Percentiles rank a stretch among this genome's conserved stretches.
phyloP scores from a whole-genome alignment of 257 asterid genomes.

The Penstemon barbatus region DNA sequence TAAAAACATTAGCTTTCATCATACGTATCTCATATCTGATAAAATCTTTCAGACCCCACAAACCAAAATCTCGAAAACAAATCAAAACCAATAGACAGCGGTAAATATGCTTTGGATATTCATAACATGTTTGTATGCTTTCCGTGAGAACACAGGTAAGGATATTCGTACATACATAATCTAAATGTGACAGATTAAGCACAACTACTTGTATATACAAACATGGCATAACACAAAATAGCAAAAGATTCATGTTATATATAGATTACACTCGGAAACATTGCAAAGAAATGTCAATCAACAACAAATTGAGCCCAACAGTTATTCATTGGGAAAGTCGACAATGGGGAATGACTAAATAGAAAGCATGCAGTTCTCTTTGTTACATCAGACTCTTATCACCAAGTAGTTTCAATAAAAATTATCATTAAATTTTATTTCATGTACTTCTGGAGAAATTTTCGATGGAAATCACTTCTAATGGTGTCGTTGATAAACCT shows the following conservation, averaged over 20 bases:
- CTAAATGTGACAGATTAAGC: neutral
- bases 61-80: no score
- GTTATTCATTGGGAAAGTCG: neutral
- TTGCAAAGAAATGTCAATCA: conserved; percentile 12
- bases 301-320: conserved; percentile 17
- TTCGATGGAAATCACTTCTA: conserved; percentile 79
- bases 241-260: conserved; percentile 7
- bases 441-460: conserved; percentile 80
- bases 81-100: no score
- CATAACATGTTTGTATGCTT: neutral
- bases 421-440: conserved; percentile 31
- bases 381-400: neutral
- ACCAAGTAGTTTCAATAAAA: neutral
- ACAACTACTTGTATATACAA: neutral
- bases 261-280: conserved; percentile 13
- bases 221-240: neutral
- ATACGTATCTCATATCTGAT: no score
- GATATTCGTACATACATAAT: neutral
- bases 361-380: neutral
- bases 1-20: no score
- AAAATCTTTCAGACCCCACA: no score
- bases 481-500: conserved; percentile 93
- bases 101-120: neutral
- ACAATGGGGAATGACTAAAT: neutral
- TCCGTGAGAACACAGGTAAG: neutral